A percentile compares a stretch with the other conserved stretches of the same genome.
These are phyloP conservation scores for Shiraia sp. DNA, from an alignment of 2,329 filamentous ascomycete genomes.

Conservation along the genomic window DNA sequence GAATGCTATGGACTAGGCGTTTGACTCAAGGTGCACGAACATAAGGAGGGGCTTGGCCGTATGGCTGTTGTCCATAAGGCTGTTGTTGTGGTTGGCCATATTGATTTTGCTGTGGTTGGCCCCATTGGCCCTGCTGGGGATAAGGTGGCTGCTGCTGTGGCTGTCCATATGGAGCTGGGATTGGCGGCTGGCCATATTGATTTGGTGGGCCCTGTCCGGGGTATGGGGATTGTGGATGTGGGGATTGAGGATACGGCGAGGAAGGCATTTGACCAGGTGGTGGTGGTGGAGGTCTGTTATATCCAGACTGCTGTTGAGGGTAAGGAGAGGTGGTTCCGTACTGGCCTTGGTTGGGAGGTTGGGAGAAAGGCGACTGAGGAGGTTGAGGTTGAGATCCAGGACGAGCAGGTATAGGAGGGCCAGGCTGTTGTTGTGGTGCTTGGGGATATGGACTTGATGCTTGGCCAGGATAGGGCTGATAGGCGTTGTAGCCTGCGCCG, in stretches of 20 bases:
- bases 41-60: constrained; percentile 21
- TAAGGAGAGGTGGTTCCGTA: constrained; percentile 47
- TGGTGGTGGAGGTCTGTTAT: constrained; percentile 41
- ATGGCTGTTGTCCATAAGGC: constrained; percentile 20
- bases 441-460: constrained; percentile 30
- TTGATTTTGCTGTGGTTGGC: constrained; percentile 20
- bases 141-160: constrained; percentile 27
- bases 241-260: constrained; percentile 31
- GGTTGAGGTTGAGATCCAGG: constrained; percentile 43
- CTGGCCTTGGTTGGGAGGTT: constrained; percentile 35
- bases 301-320: constrained; percentile 38
- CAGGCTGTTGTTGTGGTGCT: constrained; percentile 23
- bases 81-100: constrained; percentile 35
- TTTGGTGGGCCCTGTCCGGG: constrained; percentile 21
- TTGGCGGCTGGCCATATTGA: constrained; percentile 25
- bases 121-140: constrained; percentile 29
- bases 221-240: constrained; percentile 22
- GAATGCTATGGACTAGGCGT: constrained; percentile 1
- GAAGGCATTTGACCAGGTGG: constrained; percentile 31
- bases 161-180: constrained; percentile 40
- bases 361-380: constrained; percentile 50
- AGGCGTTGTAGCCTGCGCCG: constrained; percentile 29
- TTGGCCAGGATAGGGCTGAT: constrained; percentile 33
- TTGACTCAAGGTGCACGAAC: constrained; percentile 18
- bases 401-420: constrained; percentile 37